Evolutionary conservation across 306 rosid genomes (phyloP).

Genomic region (Glycine tomentella): DNA sequence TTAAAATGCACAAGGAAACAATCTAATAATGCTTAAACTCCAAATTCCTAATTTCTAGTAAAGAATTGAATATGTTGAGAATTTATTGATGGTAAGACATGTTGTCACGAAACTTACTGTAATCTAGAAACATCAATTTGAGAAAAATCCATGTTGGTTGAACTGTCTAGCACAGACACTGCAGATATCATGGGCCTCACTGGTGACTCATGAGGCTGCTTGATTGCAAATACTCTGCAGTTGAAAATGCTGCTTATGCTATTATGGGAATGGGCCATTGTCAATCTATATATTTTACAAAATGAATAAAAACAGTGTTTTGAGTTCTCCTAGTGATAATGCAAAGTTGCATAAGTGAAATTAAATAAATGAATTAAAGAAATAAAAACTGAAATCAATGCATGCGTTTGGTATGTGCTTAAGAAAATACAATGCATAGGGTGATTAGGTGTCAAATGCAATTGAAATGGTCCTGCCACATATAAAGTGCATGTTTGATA

Average conservation of each 20-base stretch:
- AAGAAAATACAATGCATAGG: background rate
- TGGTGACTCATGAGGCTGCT: slow-evolving; percentile 44
- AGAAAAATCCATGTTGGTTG: slow-evolving; percentile 83
- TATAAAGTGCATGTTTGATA: too few species aligned
- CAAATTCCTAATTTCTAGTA: slow-evolving; percentile 1
- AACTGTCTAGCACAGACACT: slow-evolving; percentile 52
- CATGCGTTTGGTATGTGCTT: slow-evolving; percentile 1
- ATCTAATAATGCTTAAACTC: background rate
- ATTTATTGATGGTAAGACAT: background rate
- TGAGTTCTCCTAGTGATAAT: slow-evolving; percentile 41
- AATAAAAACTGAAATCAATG: background rate
- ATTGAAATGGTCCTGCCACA: too few species aligned
- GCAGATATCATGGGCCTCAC: slow-evolving; percentile 42
- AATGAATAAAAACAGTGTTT: slow-evolving; percentile 48
- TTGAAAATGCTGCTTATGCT: slow-evolving; percentile 60
- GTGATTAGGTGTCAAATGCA: slow-evolving; percentile 35
- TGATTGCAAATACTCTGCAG: slow-evolving; percentile 88
- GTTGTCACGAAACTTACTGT: slow-evolving; percentile 56
- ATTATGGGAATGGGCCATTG: slow-evolving; percentile 57
- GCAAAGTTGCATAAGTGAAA: background rate
- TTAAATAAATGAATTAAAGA: background rate
- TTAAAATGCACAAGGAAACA: background rate
- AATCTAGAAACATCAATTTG: slow-evolving; percentile 68
- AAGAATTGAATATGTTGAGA: slow-evolving; percentile 13
- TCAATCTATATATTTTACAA: slow-evolving; percentile 61